These are phyloP conservation scores for Nitzschia sp. DNA, from an alignment of 108 stramenopile genomes.

Conservation along the genomic window DNA sequence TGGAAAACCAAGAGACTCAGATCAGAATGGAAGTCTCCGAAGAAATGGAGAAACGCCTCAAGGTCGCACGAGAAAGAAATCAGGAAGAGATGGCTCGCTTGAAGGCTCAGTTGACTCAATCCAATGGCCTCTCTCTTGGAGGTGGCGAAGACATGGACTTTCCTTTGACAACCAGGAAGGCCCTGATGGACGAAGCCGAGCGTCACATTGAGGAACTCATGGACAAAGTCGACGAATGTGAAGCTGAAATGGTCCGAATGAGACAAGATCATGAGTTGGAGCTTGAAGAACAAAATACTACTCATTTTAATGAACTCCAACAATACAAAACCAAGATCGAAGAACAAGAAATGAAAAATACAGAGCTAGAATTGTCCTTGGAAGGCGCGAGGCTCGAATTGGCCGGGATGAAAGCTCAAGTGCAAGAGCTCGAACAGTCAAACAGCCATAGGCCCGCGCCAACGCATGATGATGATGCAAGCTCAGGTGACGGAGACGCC, in stretches of 20 bases:
- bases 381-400: background rate
- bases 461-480: background rate
- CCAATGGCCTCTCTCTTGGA: background rate
- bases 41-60: conserved; percentile 67
- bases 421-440: conserved; percentile 7
- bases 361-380: conserved; percentile 2
- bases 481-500: background rate
- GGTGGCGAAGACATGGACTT: background rate
- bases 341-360: background rate
- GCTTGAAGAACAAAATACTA: conserved; percentile 24
- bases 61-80: conserved; percentile 58
- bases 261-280: conserved; percentile 51
- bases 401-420: background rate
- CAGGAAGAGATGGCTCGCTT: conserved; percentile 56
- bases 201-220: conserved; percentile 56
- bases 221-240: conserved; percentile 80
- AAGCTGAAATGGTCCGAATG: conserved; percentile 84
- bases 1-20: conserved; percentile 53
- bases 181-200: conserved; percentile 44
- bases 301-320: background rate
- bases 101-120: conserved; percentile 29
- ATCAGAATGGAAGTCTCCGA: conserved; percentile 77
- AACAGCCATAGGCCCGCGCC: conserved; percentile 1
- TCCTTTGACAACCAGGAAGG: conserved; percentile 38
- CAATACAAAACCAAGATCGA: background rate